Evolutionary conservation across 768 basidiomycete genomes (phyloP).

Genomic region (Mycena chlorophos): DNA sequence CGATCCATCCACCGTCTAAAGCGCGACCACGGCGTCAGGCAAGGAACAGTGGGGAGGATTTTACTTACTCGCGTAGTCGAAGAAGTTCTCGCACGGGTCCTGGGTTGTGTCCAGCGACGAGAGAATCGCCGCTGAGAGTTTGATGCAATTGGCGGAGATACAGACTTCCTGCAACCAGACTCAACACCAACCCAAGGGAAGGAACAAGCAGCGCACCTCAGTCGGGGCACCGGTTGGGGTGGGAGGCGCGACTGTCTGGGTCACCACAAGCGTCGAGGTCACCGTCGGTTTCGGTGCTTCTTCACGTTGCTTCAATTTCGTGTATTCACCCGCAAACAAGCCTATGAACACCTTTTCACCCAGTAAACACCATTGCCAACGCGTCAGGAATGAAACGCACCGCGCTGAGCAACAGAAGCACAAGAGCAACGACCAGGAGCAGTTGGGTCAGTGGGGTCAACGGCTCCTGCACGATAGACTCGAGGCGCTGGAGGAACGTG

Average conservation of each 20-base stretch:
- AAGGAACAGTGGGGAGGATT: slow-evolving; percentile 11
- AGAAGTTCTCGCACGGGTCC: slow-evolving; percentile 96
- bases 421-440: slow-evolving; percentile 70
- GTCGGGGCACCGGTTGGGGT: slow-evolving; percentile 52
- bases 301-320: slow-evolving; percentile 61
- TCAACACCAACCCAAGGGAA: slow-evolving; percentile 2
- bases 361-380: neutral
- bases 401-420: slow-evolving; percentile 78
- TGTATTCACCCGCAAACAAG: slow-evolving; percentile 86
- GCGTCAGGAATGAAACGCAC: slow-evolving; percentile 33
- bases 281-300: slow-evolving; percentile 36
- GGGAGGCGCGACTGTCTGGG: slow-evolving; percentile 48
- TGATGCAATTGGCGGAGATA: slow-evolving; percentile 75
- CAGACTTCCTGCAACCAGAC: slow-evolving; percentile 56
- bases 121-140: slow-evolving; percentile 79
- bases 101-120: slow-evolving; percentile 74
- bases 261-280: slow-evolving; percentile 37
- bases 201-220: slow-evolving; percentile 40
- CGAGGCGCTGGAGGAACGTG: slow-evolving; percentile 48
- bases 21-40: neutral
- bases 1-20: slow-evolving; percentile 89
- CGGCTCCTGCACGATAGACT: slow-evolving; percentile 67
- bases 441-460: slow-evolving; percentile 83
- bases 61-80: slow-evolving; percentile 83
- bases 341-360: slow-evolving; percentile 75